These are phyloP conservation scores for Dalechampia spathulata DNA, from an alignment of 441 rosid species.

Conservation along the genomic window DNA sequence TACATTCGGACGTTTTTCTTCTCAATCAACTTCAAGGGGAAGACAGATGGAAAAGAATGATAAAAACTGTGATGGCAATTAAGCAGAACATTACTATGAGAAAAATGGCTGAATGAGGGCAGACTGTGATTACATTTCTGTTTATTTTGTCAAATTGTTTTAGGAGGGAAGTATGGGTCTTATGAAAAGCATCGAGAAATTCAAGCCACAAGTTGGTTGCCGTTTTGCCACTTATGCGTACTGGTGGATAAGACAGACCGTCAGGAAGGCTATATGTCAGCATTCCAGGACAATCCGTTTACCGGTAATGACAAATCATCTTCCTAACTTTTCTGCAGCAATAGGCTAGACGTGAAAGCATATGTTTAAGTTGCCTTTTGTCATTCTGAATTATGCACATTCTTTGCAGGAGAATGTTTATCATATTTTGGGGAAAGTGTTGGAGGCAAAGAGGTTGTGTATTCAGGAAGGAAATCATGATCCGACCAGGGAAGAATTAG, in stretches of 20 bases:
- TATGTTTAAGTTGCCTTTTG: too few species aligned
- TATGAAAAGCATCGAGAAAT: constrained; percentile 80
- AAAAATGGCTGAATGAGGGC: background rate
- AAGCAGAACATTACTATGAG: background rate
- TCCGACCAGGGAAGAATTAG: constrained; percentile 61
- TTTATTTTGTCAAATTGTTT: constrained; percentile 12
- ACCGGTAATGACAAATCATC: constrained; percentile 49
- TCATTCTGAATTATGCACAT: too few species aligned
- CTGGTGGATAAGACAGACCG: constrained; percentile 84
- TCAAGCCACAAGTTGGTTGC: constrained; percentile 75
- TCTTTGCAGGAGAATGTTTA: constrained; percentile 61
- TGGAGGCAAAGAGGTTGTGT: constrained; percentile 56
- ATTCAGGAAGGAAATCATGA: constrained; percentile 48
- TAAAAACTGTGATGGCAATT: background rate
- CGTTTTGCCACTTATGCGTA: constrained; percentile 81
- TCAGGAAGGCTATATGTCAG: constrained; percentile 66
- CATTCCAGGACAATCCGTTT: constrained; percentile 72
- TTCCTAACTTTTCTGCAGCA: background rate
- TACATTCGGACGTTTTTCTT: background rate
- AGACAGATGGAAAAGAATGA: too few species aligned
- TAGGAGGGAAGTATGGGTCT: constrained; percentile 94
- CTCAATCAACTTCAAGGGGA: background rate
- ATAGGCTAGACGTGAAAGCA: too few species aligned
- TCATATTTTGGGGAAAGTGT: constrained; percentile 48
- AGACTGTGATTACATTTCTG: constrained; percentile 3